Base-by-base conservation (phyloP, 1,284 basidiomycete genomes). In the Pseudozyma sp. region DNA sequence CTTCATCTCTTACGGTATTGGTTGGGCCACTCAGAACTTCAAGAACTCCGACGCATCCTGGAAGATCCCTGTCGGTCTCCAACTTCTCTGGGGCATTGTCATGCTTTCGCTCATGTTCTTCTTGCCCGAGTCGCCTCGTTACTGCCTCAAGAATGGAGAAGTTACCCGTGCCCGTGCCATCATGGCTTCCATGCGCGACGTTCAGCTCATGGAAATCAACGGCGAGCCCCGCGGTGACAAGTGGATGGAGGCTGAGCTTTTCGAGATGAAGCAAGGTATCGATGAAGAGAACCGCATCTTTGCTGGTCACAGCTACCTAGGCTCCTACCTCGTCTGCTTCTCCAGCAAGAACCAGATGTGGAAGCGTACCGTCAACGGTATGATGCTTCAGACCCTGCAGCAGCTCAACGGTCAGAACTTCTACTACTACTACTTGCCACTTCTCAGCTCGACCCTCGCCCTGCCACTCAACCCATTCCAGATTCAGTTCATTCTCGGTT, bases 61-160 rank as follows among this genome's bases (percentile, higher is more conserved):
- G 79, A 90, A 90, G 58, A 92, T 94, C 81, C 92, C 92, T 49
- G 92, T 92, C 73, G 88, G 89, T 56, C 85, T 94, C 67, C 92
- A 94, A 64, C 84, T 87, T 43, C 70, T 86, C 13, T 87, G 87
- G 75, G 86, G 87, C 7, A 62, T 86, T n/a, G 83, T 89, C 74
- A 79, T 87, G 59, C 64, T 81, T 45, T 59, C 88, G 70, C 86
- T 88, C 81, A 86, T 80, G 74, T 76, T 81, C 50, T 86, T 89
- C 59, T 86, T 89, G 51, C 89, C 90, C 85, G 84, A 91, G 87
- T 94, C 93, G 25, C 93, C 94, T 18, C 92, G 94, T 83, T 95
- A 89, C 89, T 89, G 90, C 55, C 88, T 95, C 86, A 92, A 92
- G 87, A 88, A 88, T 65, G 90, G 90, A 36, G 87, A 87, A 43